Base-by-base conservation (phyloP, 208 protist genomes). In the Entamoeba invadens region DNA sequence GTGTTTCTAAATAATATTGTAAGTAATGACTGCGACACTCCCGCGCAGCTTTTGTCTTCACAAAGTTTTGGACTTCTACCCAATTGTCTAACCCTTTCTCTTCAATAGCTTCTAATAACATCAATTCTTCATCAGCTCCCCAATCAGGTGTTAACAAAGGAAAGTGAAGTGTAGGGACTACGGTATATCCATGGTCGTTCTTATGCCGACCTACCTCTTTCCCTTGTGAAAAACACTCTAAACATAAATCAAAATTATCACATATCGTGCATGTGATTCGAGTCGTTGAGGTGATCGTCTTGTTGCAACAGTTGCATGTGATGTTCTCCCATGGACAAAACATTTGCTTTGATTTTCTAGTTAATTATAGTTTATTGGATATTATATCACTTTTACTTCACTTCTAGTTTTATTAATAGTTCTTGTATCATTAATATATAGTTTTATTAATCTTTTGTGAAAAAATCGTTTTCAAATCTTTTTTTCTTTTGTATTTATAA, bases 221-320 rank as follows among this genome's bases (percentile, higher is more conserved):
- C 38, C 93, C 93, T 42, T 46, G 45, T 51, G 93, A 92, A 46
- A 92, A 93, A n/a, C 93, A 93, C 16, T 93, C 45, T n/a, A 93
- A 46, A 46, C 93, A 93, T 51, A 93, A 50, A 91, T 93, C 93
- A 93, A 93, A 93, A 46, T 93, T 50, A 44, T 44, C 44, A 91
- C 93, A 93, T 91, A 87, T 47, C 45, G 38, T 42, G 42, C 93
- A 93, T 46, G 45, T 45, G 38, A 93, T 92, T 46, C 45, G 12
- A 18, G 50, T 46, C 35, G 38, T 31, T 47, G 91, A 18, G 38
- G 44, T 47, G 10, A 92, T 92, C 31, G 25, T 35, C 18, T 45
- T 46, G 16, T n/a, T 45, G 21, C 91, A 92, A 46, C 18, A 47
- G 6, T 92, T 92, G 38, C 91, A 92, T 0, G 57, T 77, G 38